Base-by-base conservation (phyloP, 225 moss, liverwort and hornwort genomes). In the Bryum argenteum region DNA sequence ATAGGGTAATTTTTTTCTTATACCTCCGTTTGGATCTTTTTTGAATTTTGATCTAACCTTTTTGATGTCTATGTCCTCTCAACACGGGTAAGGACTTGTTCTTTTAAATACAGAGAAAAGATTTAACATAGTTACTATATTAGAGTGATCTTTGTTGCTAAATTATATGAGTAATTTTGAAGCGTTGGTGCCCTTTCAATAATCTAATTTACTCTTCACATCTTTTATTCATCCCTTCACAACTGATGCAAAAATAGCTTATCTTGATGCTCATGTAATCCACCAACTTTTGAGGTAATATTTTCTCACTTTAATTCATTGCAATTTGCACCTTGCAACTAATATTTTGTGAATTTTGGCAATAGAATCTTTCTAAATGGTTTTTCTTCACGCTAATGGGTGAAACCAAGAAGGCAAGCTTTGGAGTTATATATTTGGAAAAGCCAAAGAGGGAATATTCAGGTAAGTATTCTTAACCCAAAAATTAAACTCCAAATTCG, bases 381-480 rank as follows among this genome's bases (percentile, higher is more conserved):
- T 23, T 11, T 5, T 4, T 8, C 0, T 18, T 24, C 4, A 8
- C 16, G 19, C 10, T 0, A 1, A 10, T 14, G 13, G 55, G 2
- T 22, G 0, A 16, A 53, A 17, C 13, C 54, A 48, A 26, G 48
- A 5, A 54, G 26, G 21, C 12, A 48, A 16, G 48, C 16, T 48
- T 33, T 33, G 33, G 33, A 33, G 33, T 6, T 33, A 33, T 4
- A 3, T 33, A 3, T 5, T 33, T 53, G 37, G 55, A 19, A 26
- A 48, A 47, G 11, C 47, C 63, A 47, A 16, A 58, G n/a, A n/a
- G 13, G n/a, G 24, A 19, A 10, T 51, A 20, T 61, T 40, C 75
- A 68, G 72, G 76, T 81, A 77, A 72, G 76, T 76, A 7, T 10
- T 76, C 63, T 67, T 8, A 61, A 67, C 63, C 57, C 5, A 17